A percentile compares a stretch with the other conserved stretches of the same genome.
phyloP scores from a whole-genome alignment of 345 rosid species.

The Brassica rapa region DNA sequence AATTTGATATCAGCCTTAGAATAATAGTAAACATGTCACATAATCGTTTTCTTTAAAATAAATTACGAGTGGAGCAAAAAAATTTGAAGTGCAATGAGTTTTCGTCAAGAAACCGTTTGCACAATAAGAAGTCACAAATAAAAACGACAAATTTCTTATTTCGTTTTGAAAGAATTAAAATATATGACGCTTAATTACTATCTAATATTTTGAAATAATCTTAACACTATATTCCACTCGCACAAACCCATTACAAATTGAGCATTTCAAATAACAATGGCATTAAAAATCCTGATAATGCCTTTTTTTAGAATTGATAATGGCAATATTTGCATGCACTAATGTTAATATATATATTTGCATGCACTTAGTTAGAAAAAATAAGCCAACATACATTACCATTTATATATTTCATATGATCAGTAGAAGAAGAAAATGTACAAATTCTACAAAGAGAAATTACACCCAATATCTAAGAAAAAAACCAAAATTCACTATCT shows the following conservation, averaged over 20 bases:
- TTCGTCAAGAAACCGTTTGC: neutral
- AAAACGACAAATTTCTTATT: neutral
- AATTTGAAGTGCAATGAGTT: neutral
- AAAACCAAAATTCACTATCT: too few species aligned
- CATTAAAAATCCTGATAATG: neutral
- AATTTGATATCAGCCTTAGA: constrained; percentile 22
- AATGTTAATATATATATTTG: neutral
- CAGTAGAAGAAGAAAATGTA: neutral
- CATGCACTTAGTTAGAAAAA: neutral
- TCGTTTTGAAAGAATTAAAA: neutral
- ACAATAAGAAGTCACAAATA: neutral
- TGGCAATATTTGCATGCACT: neutral
- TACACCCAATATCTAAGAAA: too few species aligned
- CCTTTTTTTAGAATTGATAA: neutral
- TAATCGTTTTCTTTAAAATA: neutral
- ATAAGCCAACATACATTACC: neutral
- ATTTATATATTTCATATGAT: neutral
- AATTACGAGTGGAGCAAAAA: constrained; percentile 12
- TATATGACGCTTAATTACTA: too few species aligned
- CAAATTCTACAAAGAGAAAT: neutral
- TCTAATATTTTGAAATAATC: neutral
- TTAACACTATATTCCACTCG: neutral
- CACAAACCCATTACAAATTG: neutral
- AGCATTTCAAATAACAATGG: neutral
- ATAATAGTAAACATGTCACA: neutral